A percentile compares a stretch with the other conserved stretches of the same genome.
These are phyloP conservation scores for Paecilomyces sp. DNA, from an alignment of 2,329 filamentous ascomycete genomes.

Conservation along the genomic window DNA sequence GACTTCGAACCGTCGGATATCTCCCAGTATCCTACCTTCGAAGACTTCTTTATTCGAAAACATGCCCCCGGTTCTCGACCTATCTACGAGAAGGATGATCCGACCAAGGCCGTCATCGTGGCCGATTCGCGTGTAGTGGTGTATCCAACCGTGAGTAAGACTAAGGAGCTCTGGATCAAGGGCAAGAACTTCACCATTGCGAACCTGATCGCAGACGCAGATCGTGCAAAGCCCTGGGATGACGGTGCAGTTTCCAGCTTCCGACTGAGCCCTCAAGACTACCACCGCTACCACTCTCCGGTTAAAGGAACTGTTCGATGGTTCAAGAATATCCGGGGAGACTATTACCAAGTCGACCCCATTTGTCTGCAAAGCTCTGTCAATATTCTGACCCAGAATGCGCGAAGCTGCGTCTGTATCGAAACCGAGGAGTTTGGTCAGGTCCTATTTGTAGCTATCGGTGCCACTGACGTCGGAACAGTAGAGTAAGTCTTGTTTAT, in stretches of 20 bases:
- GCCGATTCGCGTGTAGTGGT: constrained; percentile 32
- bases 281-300: constrained; percentile 41
- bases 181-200: constrained; percentile 37
- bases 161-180: constrained; percentile 36
- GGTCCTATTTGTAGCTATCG: constrained; percentile 37
- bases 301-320: constrained; percentile 32
- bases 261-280: constrained; percentile 38
- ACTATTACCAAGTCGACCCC: constrained; percentile 40
- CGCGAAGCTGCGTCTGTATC: constrained; percentile 31
- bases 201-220: constrained; percentile 29
- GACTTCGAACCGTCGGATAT: constrained; percentile 31
- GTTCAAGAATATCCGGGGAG: constrained; percentile 33
- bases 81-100: constrained; percentile 17
- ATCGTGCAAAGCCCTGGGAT: constrained; percentile 24
- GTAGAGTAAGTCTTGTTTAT: constrained; percentile 25
- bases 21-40: constrained; percentile 26
- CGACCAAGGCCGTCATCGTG: constrained; percentile 21
- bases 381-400: constrained; percentile 33
- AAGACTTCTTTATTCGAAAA: constrained; percentile 33
- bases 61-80: constrained; percentile 25
- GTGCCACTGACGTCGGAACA: constrained; percentile 33
- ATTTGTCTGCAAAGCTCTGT: constrained; percentile 23
- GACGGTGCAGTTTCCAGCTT: constrained; percentile 35
- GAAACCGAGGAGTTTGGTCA: constrained; percentile 33
- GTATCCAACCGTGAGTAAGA: constrained; percentile 26